Base-by-base conservation (phyloP, 2,329 filamentous ascomycete species). In the Spiromastix sp. region DNA sequence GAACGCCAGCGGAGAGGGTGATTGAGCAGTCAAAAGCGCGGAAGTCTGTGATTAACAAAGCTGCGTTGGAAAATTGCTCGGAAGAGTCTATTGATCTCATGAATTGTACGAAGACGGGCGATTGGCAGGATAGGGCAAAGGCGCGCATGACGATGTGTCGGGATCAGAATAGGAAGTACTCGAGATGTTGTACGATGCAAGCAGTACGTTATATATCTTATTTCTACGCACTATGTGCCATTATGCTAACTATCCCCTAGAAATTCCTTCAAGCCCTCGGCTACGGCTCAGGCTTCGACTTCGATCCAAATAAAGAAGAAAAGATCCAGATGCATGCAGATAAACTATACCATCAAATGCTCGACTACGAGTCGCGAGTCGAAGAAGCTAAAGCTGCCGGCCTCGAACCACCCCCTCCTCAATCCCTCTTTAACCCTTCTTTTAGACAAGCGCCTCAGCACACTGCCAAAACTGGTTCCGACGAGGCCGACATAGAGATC, bases 321-420 rank as follows among this genome's bases (percentile, higher is more conserved):
- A 75, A 81, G 47, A 85, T 98, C 42, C 91, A 96, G 61, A 85
- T 96, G 79, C 87, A 95, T 57, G 89, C 89, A 40, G 91, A 98
- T 63, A 76, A 75, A 43, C 70, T 98, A 26, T 98, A 86, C 60
- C 82, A 89, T 51, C 77, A 81, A 48, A 85, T 96, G 79, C 60
- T 93, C 24, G 72, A 76, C 42, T 85, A 93, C 55, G 89, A 98
- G 60, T 68, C 67, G 13, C 73, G 71, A 43, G 76, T 83, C n/a
- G 75, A 81, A 44, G 71, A 77, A 59, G 58, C 73, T 51, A 44
- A 57, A 51, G 49, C 64, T 49, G 50, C 60, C 25, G 60, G 61
- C 16, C 34, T 45, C 25, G 60, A 65, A 30, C 55, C 62, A 26
- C 63, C 64, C 12, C 57, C 60, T 18, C 52, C 66, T 16, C 56